These are phyloP conservation scores for Capsicum rhomboideum DNA, from an alignment of 257 asterid genomes.

Conservation along the genomic window DNA sequence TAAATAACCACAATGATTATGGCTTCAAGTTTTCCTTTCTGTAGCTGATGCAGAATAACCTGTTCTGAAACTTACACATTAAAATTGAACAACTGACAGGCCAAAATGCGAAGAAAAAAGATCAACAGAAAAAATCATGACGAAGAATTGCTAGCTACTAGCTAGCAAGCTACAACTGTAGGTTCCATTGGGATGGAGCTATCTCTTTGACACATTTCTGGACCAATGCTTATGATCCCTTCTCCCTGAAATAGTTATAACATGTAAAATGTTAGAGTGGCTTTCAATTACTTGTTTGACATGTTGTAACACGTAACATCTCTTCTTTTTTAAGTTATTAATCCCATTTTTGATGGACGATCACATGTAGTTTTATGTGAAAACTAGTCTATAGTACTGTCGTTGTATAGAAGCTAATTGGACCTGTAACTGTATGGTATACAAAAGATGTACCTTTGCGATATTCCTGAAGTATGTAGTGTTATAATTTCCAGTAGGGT, in stretches of 20 bases:
- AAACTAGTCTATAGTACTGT: neutral
- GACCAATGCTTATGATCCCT: conserved; percentile 51
- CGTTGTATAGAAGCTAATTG: neutral
- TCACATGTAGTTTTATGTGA: neutral
- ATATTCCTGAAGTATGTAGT: conserved; percentile 69
- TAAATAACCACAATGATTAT: neutral
- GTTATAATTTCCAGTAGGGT: conserved; percentile 59
- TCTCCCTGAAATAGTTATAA: conserved; percentile 53
- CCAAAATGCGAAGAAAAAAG: neutral
- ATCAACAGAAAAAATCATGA: neutral
- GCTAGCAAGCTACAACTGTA: conserved; percentile 41
- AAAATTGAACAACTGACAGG: neutral
- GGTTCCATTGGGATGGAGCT: conserved; percentile 72
- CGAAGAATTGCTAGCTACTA: conserved; percentile 11
- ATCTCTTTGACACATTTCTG: conserved; percentile 71
- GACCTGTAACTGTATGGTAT: neutral
- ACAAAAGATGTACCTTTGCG: conserved; percentile 57
- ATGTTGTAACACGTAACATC: neutral
- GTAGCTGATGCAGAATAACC: neutral
- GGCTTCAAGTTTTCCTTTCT: neutral
- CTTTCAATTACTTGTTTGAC: neutral
- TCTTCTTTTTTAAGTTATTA: no score
- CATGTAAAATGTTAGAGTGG: neutral
- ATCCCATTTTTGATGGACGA: neutral
- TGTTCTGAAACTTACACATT: neutral